Base-by-base conservation (phyloP, 2,329 filamentous ascomycete genomes). In the Colletotrichum navitas region DNA sequence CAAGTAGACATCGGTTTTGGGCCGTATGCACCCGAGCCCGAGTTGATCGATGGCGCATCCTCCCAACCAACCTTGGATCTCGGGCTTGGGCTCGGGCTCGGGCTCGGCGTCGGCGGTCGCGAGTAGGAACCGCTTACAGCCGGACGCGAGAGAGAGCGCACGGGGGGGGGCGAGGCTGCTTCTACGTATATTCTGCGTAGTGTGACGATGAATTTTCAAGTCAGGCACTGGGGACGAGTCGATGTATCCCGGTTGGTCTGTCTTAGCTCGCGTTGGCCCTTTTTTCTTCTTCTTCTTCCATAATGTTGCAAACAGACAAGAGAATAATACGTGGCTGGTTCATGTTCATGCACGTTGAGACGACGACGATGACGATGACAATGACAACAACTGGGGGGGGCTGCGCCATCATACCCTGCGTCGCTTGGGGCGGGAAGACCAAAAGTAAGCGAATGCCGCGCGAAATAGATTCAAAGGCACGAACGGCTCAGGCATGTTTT, bases 41-140 rank as follows among this genome's bases (percentile, higher is more conserved):
- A 24, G 59, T 41, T 52, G 65, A 71, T 71, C 68, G 68, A 68
- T 51, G 68, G 62, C 64, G 43, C n/a, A 52, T 39, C 52, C 45
- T 29, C 45, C 26, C 68, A 71, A 10, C 34, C 34, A 59, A 47
- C 21, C 64, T 63, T 47, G 68, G 24, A 43, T 52, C n/a, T 24
- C 21, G 18, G 41, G 21, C n/a, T 24, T 7, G 18, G 41, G 21
- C 36, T 39, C 18, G 14, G 43, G 24, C 36, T 18, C 11, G 39
- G 39, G 26, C 8, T 56, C 36, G 29, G 43, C 41, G 29, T 51
- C n/a, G n/a, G n/a, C 24, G 45, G 52, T 49, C n/a, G 32, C 21
- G 21, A 54, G 51, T 59, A 59, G 16, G 29, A 55, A 34, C 26
- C 47, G 47, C 26, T 12, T 24, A 47, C 21, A 24, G 45, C 4